Evolutionary conservation across 2,329 filamentous ascomycete genomes (phyloP), one percentile per base, ranked within the genome.

Genomic region (Neopestalotiopsis sp.): DNA sequence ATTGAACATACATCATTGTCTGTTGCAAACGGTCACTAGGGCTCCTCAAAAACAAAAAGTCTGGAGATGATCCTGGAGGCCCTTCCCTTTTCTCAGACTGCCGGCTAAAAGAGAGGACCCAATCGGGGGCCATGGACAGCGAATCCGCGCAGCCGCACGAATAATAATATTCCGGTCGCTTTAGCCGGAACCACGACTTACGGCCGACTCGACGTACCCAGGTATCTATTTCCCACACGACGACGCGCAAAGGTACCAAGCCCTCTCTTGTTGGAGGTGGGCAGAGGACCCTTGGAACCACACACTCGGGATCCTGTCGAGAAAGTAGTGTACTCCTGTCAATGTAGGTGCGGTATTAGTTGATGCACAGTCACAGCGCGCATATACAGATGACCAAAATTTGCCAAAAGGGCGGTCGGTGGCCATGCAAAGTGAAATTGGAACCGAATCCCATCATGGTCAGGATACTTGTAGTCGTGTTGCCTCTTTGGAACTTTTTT

Each of bases 271-370:
- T 28, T 28, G 24, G 62, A 20, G 40, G 57, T 28, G 57, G 57
- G n/a, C 20, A 65, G 24, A 28, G 63, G 63, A 56, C 63, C 63
- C 63, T 28, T 65, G 63, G 32, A 65, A 56, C 63, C 63, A 30
- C 32, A 12, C 63, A 12, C 45, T 65, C 49, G 63, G 63, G 52
- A 65, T 65, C 28, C 30, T 20, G 9, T 52, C 45, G 14, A 52
- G 6, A 17, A 52, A n/a, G 45, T 56, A 20, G 63, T 28, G 30
- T 24, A 56, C 42, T 56, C 32, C 17, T 57, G 28, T n/a, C 45
- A 52, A 38, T 56, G 63, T 24, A 24, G n/a, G 42, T 38, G 28
- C 49, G 63, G 24, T 65, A 65, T 65, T 56, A 57, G 20, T 38
- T 28, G 42, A 28, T 17, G 62, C 62, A 65, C 17, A n/a, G 17